Evolutionary conservation across 1,284 basidiomycete species (phyloP), one percentile per base, ranked within the genome.

Genomic region (Heliocybe sulcata): DNA sequence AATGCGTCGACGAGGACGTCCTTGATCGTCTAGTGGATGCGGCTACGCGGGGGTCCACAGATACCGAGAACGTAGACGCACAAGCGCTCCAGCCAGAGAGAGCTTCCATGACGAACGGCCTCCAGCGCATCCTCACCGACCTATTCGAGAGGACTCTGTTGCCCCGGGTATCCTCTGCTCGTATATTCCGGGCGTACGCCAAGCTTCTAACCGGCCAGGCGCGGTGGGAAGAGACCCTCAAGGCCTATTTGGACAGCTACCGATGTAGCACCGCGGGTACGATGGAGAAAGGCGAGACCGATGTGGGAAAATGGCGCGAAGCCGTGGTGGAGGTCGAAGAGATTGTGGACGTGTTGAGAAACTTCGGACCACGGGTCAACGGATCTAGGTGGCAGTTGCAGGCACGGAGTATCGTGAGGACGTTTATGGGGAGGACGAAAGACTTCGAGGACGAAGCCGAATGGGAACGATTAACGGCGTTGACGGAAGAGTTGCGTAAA

Each of bases 401-500:
- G 71, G 93, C 87, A 38, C 79, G 89, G 56, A 96, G 92, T 58
- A 76, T 98, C 56, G 82, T 98, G 54, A 77, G 95, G 65, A 89
- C 86, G 45, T 98, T 98, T 68, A 81, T 94, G 71, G 93, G 90
- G 2, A 76, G 86, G 53, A 85, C 85, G 59, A 82, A 75, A 67
- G 88, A 87, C 55, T 98, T 94, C 64, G 90, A 89, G 65, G 92
- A 93, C 56, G 90, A 96, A 69, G 78, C 82, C 1, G 93, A 93
- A 71, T 98, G 90, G 86, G 72, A 76, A 45, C 74, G 76, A 60
- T 74, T 98, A 61, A 76, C 77, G 60, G 82, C 70, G 55, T 65
- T 88, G 63, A 71, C 76, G 63, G 80, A 83, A 29, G 85, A 85
- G 51, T 67, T 87, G 60, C 66, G 69, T 54, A 66, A 58, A n/a